Evolutionary conservation across 1,284 basidiomycete genomes (phyloP), one percentile per base, ranked within the genome.

Genomic region (Tylopilus sp.): DNA sequence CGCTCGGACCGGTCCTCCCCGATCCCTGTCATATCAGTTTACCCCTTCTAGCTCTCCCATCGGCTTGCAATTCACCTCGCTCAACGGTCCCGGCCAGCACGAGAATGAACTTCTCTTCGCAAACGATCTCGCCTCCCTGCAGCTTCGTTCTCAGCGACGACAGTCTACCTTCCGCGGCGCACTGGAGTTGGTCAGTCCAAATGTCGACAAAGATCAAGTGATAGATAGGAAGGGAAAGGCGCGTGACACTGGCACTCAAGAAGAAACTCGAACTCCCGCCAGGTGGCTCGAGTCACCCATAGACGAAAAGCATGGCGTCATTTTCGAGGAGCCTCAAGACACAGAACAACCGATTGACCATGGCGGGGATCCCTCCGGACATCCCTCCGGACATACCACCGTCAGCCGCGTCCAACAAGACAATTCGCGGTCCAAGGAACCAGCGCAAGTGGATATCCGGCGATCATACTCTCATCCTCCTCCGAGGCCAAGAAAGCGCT

Each of bases 1-100:
- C 6, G 58, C 74, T 44, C 77, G 87, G 43, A 88, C 86, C 7
- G 88, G 88, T 19, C 86, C 87, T 39, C 88, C 88, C 10, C 78
- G 88, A 35, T 87, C 88, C 0, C 73, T 90, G 32, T 86, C 85
- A 3, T 85, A 82, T 65, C 78, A 76, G 22, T 82, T 84, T 60
- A 77, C 81, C n/a, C 67, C 80, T 19, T 72, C 80, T 2, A 67
- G 67, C 49, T 79, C 79, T 10, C 79, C 76, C 26, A 66, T 68
- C 13, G 56, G 63, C 17, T 72, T 71, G 8, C 68, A 70, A 33
- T 52, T 50, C 7, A 24, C 39, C 15, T 31, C 35, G 14, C 43
- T 49, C 24, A 50, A 50, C 62, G 24, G 7, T 40, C 24, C 39
- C 24, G 65, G 26, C 56, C 54, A 65, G 28, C 50, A 54, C 37